Percentiles rank a stretch among this genome's conserved stretches.
These are phyloP conservation scores for Acacia confusa DNA, from an alignment of 306 rosid genomes.

Conservation along the genomic window DNA sequence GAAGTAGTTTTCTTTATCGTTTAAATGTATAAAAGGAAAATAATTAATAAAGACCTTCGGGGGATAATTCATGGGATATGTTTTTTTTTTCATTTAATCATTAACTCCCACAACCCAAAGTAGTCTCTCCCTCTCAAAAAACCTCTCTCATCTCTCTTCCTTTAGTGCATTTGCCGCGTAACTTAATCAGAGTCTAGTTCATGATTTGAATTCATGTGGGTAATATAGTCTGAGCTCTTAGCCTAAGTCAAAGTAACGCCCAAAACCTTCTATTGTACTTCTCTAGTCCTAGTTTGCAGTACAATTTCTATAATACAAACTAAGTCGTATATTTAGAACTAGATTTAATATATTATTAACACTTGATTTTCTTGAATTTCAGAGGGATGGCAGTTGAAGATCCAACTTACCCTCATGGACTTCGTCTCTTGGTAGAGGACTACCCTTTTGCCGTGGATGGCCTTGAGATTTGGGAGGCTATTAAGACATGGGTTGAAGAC, in stretches of 20 bases:
- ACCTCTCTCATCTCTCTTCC: neutral
- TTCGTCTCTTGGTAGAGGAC: slow-evolving; percentile 58
- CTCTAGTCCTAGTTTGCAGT: no score
- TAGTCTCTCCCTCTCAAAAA: neutral
- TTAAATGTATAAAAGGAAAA: no score
- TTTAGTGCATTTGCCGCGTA: no score
- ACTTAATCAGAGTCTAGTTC: no score
- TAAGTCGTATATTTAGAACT: no score
- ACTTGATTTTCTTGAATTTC: neutral
- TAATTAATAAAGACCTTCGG: no score
- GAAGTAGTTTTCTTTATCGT: no score
- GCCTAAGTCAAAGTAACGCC: neutral
- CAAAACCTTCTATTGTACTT: neutral
- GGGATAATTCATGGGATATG: no score
- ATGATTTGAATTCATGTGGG: neutral
- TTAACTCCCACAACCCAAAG: no score
- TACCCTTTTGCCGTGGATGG: slow-evolving; percentile 68
- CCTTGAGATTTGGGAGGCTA: slow-evolving; percentile 60
- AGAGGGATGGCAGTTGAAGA: slow-evolving; percentile 74
- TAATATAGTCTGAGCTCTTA: neutral
- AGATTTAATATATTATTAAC: neutral
- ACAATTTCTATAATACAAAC: no score
- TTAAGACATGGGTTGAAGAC: no score
- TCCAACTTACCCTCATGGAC: slow-evolving; percentile 47
- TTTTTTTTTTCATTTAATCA: no score